A percentile compares a stretch with the other conserved stretches of the same genome.
These are phyloP conservation scores for Tilletia indica DNA, from an alignment of 1,284 basidiomycete species.

Conservation along the genomic window DNA sequence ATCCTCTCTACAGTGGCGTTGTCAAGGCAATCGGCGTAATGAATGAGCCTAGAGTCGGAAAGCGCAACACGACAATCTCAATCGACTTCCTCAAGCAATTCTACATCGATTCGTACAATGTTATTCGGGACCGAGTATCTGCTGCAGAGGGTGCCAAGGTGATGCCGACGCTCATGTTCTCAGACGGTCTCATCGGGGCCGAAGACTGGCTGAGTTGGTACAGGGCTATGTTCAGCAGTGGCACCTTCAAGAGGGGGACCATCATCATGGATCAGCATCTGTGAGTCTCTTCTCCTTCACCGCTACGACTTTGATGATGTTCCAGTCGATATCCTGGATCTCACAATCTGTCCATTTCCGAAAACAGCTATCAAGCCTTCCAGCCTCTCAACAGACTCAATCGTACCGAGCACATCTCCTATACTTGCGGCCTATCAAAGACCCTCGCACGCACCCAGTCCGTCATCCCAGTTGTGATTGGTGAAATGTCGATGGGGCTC, in stretches of 20 bases:
- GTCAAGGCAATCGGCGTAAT: constrained; percentile 26
- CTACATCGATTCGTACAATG: constrained; percentile 47
- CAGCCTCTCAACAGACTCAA: background rate
- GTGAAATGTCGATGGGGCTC: constrained; percentile 17
- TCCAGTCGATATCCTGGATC: background rate
- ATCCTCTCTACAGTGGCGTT: constrained; percentile 24
- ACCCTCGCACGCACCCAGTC: background rate
- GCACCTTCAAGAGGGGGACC: background rate
- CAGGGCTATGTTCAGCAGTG: background rate
- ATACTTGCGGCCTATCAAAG: constrained; percentile 1
- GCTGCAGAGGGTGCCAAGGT: constrained; percentile 27
- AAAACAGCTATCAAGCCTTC: constrained; percentile 23
- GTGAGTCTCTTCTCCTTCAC: background rate
- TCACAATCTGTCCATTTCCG: background rate
- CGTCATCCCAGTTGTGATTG: constrained; percentile 21
- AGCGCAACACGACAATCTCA: constrained; percentile 30
- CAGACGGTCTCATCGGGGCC: constrained; percentile 31
- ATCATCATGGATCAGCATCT: constrained; percentile 23
- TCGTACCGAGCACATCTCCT: constrained; percentile 21
- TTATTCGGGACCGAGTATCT: constrained; percentile 31
- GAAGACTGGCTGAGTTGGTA: constrained; percentile 1
- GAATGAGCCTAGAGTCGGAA: constrained; percentile 14
- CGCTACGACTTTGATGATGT: background rate
- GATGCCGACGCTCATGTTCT: constrained; percentile 52
- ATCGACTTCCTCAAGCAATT: constrained; percentile 44